Conservation (phyloP, 2,329 filamentous ascomycete species). For the Fusarium sp. region DNA sequence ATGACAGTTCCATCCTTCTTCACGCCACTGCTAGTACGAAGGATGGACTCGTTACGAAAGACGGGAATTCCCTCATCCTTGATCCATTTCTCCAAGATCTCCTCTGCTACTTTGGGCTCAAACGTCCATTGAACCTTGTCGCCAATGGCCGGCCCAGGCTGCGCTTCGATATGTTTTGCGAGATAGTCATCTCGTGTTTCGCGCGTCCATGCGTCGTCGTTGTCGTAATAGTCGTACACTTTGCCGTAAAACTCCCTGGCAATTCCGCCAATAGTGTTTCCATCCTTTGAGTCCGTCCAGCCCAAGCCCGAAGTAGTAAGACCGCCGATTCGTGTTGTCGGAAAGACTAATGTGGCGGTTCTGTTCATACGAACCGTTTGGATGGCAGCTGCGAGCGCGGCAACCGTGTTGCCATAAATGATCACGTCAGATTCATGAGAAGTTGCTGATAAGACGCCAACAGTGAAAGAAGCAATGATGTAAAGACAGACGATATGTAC, state of each 20-base stretch:
- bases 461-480: neutral
- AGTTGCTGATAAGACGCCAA: neutral
- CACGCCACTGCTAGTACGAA: slow-evolving; percentile 5
- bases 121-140: slow-evolving; percentile 34
- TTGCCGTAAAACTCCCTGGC: slow-evolving; percentile 25
- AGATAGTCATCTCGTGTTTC: slow-evolving; percentile 23
- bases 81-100: slow-evolving; percentile 27
- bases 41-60: slow-evolving; percentile 24
- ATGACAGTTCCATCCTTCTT: slow-evolving; percentile 9
- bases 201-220: neutral
- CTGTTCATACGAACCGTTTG: slow-evolving; percentile 33
- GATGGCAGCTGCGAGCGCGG: slow-evolving; percentile 27
- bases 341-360: slow-evolving; percentile 21
- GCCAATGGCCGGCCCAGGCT: slow-evolving; percentile 27
- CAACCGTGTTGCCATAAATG: slow-evolving; percentile 35
- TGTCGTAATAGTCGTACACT: slow-evolving; percentile 23
- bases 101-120: slow-evolving; percentile 30
- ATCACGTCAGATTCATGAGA: slow-evolving; percentile 24
- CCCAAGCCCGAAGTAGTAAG: slow-evolving; percentile 29
- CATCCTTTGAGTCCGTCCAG: slow-evolving; percentile 30
- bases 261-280: slow-evolving; percentile 25
- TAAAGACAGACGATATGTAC: neutral
- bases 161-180: slow-evolving; percentile 14
- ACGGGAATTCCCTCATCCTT: slow-evolving; percentile 26
- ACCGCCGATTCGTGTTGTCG: slow-evolving; percentile 19